Base-by-base conservation (phyloP, 352 stramenopile species). In the Phytophthora litchii region DNA sequence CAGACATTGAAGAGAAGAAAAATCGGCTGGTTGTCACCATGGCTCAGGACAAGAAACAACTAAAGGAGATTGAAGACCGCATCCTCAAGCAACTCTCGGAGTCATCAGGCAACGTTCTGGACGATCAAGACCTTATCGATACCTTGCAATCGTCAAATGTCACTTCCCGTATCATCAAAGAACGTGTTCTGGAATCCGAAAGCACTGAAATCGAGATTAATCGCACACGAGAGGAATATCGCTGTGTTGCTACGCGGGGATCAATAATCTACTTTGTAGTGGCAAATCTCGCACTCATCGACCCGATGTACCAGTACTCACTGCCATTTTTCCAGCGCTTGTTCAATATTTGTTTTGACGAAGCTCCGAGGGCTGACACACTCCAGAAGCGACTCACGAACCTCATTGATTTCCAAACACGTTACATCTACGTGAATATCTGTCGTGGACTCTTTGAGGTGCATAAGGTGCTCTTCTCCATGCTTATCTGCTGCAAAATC, bases 291-390 rank as follows among this genome's bases (percentile, higher is more conserved):
- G 86, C 86, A 12, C 67, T 90, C 9, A 96, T 98, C 49, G 94
- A 98, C 46, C 93, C 94, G 2, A 98, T 98, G 94, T 98, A 98
- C 75, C 94, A 98, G 76, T 98, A 98, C 73, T 98, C 92, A 35
- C 70, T 98, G 21, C 81, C 88, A 3, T 98, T 97, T 69, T 98
- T 97, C 49, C 88, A 96, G 54, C 70, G 77, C 0, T 78, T 98
- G 19, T 98, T 97, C 70, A 89, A 94, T 48, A 89, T 91, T 52
- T 98, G 93, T 63, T 95, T 98, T 32, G 76, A 92, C 42, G 80
- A 92, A 61, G 83, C 81, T 3, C 71, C 81, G 0, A 77, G 74
- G 40, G 78, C 80, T 0, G 74, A 86, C 51, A 54, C 60, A 0
- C 70, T 98, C 4, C 58, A 69, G 1, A 67, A 64, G 36, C 78